Percentiles rank a stretch among this genome's conserved stretches.
Conservation (phyloP, 2,329 filamentous ascomycete genomes). For the Aspergillus japonicus region DNA sequence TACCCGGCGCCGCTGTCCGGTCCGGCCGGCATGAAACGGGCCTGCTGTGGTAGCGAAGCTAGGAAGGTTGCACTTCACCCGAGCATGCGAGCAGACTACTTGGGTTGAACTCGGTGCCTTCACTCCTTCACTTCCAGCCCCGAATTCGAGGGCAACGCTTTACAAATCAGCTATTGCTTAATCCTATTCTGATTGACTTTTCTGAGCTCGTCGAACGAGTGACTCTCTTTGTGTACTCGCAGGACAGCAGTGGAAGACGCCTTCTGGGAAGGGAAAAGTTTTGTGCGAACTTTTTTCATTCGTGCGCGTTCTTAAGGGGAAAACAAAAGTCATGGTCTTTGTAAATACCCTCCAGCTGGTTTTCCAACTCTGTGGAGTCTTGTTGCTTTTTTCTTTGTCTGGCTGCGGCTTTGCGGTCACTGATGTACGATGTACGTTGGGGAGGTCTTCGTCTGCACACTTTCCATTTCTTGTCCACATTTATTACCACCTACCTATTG, state of each 20-base stretch:
- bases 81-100: slow-evolving; percentile 31
- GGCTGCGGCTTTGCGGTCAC: slow-evolving; percentile 22
- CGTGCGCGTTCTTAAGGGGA: slow-evolving; percentile 23
- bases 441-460: slow-evolving; percentile 25
- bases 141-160: slow-evolving; percentile 11
- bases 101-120: slow-evolving; percentile 21
- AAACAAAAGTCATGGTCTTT: slow-evolving; percentile 27
- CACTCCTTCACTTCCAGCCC: background rate
- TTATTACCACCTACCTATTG: slow-evolving; percentile 11
- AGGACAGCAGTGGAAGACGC: slow-evolving; percentile 17
- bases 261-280: slow-evolving; percentile 22
- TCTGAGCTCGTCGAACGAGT: slow-evolving; percentile 22
- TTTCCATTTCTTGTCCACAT: slow-evolving; percentile 20
- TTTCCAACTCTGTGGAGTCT: slow-evolving; percentile 25
- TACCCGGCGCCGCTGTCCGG: slow-evolving; percentile 31
- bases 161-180: slow-evolving; percentile 13
- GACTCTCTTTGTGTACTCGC: slow-evolving; percentile 15
- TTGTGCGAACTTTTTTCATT: slow-evolving; percentile 21
- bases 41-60: slow-evolving; percentile 42
- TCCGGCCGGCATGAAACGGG: slow-evolving; percentile 41
- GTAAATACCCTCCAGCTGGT: slow-evolving; percentile 30
- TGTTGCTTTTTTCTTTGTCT: slow-evolving; percentile 22
- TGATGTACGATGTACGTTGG: slow-evolving; percentile 35
- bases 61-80: slow-evolving; percentile 37
- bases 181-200: slow-evolving; percentile 13